phyloP scores from a whole-genome alignment of 2,329 filamentous ascomycete species.

The Salinomyces thailandicus region DNA sequence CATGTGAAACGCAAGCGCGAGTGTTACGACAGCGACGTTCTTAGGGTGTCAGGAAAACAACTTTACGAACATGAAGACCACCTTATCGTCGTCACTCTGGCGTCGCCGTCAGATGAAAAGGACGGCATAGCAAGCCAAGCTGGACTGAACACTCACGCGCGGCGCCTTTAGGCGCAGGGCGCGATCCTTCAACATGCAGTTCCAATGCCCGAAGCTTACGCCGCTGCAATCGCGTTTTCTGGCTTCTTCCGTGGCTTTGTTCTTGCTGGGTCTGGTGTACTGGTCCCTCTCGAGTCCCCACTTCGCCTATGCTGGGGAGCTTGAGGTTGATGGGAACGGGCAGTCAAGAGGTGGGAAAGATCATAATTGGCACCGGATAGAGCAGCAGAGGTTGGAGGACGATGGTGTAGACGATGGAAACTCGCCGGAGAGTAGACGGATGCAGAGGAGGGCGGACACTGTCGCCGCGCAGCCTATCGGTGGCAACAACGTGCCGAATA shows the following conservation, averaged over 20 bases:
- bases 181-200: constrained; percentile 15
- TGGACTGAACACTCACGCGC: neutral
- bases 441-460: constrained; percentile 22
- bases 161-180: constrained; percentile 4
- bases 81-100: no score
- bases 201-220: constrained; percentile 45
- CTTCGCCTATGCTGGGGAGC: constrained; percentile 53
- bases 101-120: no score
- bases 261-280: constrained; percentile 51
- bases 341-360: constrained; percentile 32
- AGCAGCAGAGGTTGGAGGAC: constrained; percentile 24
- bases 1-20: no score
- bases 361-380: constrained; percentile 39
- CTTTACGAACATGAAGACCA: no score
- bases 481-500: constrained; percentile 54
- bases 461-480: constrained; percentile 14
- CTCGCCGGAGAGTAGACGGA: neutral
- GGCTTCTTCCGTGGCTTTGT: constrained; percentile 53
- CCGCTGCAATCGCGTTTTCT: constrained; percentile 62
- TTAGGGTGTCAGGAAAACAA: no score
- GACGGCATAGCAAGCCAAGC: no score
- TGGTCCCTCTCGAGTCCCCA: constrained; percentile 48
- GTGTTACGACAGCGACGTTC: no score
- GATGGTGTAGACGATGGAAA: constrained; percentile 27
- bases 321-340: constrained; percentile 23